These are phyloP conservation scores for Martiniozyma abietophila DNA, from an alignment of 805 yeast genomes.

Conservation along the genomic window DNA sequence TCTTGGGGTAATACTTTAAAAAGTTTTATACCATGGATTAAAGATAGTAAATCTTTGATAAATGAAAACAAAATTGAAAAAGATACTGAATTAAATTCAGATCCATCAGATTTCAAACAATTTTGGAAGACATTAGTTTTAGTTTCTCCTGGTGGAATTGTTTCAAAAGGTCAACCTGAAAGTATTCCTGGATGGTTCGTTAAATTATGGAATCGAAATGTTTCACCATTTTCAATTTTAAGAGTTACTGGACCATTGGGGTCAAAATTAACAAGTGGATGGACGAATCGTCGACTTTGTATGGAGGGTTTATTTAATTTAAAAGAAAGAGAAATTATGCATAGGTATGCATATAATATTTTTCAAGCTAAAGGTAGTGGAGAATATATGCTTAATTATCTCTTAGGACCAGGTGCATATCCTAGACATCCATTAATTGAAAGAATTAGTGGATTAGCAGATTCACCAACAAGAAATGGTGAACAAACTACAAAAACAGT, in stretches of 20 bases:
- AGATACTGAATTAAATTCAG: conserved; percentile 4
- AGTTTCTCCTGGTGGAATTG: conserved; percentile 86
- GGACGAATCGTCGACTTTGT: conserved; percentile 80
- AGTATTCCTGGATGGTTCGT: conserved; percentile 69
- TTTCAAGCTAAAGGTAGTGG: conserved; percentile 88
- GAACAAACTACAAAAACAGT: conserved; percentile 26
- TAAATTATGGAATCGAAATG: conserved; percentile 65
- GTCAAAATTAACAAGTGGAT: conserved; percentile 75
- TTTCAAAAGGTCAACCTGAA: conserved; percentile 23
- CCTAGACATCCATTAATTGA: conserved; percentile 67
- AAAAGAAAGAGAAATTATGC: conserved; percentile 39
- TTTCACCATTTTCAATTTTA: conserved; percentile 78
- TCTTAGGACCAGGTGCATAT: conserved; percentile 84
- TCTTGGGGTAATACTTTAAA: no score
- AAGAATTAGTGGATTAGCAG: conserved; percentile 34
- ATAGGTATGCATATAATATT: conserved; percentile 71
- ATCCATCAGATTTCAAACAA: no score
- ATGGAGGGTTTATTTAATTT: conserved; percentile 17
- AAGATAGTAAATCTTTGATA: neutral
- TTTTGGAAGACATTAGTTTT: conserved; percentile 45
- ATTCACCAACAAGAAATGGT: no score
- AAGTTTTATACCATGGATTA: conserved; percentile 4
- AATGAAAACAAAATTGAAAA: conserved; percentile 5
- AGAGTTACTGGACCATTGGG: conserved; percentile 76
- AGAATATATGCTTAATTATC: conserved; percentile 78